Base-by-base conservation (phyloP, 75 land plant species). In the Isoetes taiwanensis region DNA sequence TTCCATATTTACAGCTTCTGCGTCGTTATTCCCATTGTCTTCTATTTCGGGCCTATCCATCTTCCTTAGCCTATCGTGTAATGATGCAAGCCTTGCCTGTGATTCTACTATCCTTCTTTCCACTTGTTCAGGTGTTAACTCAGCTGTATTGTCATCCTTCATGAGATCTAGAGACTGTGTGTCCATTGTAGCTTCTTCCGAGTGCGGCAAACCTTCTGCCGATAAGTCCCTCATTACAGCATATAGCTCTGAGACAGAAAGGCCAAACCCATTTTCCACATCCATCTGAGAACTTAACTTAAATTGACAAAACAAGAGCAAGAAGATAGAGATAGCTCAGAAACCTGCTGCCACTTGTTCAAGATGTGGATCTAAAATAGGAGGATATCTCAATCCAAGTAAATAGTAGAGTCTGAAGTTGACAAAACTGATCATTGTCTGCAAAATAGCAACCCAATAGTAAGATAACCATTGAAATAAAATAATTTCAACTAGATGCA, bases 311-410 rank as follows among this genome's bases (percentile, higher is more conserved):
- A 30, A 61, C 33, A 33, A 17, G 32, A 8, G 12, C 19, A 31
- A 37, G 17, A 31, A 0, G 57, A 3, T 24, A 14, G n/a, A 29
- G 12, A 12, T 30, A 23, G 4, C 43, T 30, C 1, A 31, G 21
- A 35, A 65, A 89, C 97, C 97, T 81, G 79, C 86, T 69, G 99
- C 96, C 17, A 77, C 72, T 41, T 90, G 81, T 63, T 94, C 99
- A 28, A 94, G 68, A 11, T 62, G 67, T 21, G 72, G 73, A 66
- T 94, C 99, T 39, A 94, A 77, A 48, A 88, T 71, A 0, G 99
- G 99, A 34, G 99, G 99, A 65, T 94, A 94, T 6, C 71, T 74
- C 59, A 89, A 67, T 35, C 78, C 75, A 12, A 94, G 63, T 10
- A 33, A 38, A 26, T 84, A 75, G 59, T 84, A 94, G 2, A 94